Conservation (phyloP, 2,329 filamentous ascomycete genomes). For the Talaromyces rugulosus region DNA sequence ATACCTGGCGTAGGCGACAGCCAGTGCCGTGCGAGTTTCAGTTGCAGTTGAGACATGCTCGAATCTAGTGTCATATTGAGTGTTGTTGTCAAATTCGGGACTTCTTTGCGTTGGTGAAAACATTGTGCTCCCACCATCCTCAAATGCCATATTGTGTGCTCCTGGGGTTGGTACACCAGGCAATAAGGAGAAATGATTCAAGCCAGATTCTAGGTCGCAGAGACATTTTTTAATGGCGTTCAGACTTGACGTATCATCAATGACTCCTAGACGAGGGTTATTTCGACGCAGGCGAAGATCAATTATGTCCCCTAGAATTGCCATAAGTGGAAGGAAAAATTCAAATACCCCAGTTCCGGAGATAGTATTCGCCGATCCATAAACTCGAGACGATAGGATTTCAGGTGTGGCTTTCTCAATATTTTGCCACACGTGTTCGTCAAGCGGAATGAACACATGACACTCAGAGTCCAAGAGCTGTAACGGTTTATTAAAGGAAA, state of each 20-base stretch:
- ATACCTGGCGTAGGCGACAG: conserved; percentile 46
- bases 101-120: neutral
- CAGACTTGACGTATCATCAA: conserved; percentile 31
- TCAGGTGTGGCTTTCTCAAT: neutral
- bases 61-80: neutral
- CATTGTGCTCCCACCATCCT: conserved; percentile 15
- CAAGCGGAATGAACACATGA: conserved; percentile 29
- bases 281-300: conserved; percentile 43
- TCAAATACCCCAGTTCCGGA: conserved; percentile 47
- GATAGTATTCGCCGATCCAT: conserved; percentile 34
- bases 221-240: neutral
- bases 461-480: conserved; percentile 47
- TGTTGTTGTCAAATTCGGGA: neutral
- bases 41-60: neutral
- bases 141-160: neutral
- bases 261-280: conserved; percentile 40
- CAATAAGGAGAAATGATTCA: neutral
- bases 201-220: neutral
- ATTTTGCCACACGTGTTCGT: neutral
- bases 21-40: conserved; percentile 23
- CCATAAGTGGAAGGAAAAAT: conserved; percentile 49
- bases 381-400: neutral
- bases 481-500: conserved; percentile 46
- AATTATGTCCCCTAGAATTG: conserved; percentile 48
- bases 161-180: neutral